Conservation (phyloP, 495 filamentous ascomycete species). For the Staphylotrichum longicolle region DNA sequence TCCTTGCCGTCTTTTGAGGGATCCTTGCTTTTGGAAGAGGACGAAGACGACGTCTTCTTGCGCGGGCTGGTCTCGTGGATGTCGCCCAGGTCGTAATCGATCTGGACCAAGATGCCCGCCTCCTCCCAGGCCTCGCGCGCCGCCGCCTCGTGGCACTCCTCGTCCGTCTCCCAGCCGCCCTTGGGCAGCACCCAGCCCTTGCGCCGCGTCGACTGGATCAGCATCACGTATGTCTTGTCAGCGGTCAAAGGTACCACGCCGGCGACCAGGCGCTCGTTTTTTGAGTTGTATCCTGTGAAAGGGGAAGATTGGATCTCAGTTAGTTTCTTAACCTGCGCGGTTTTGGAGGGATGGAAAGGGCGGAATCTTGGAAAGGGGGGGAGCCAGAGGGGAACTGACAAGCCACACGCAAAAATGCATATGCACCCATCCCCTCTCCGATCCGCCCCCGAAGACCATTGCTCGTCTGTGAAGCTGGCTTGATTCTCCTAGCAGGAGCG, state of each 20-base stretch:
- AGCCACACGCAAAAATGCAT: too few relatives aligned
- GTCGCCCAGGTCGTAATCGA: conserved; percentile 78
- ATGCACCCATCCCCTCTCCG: too few relatives aligned
- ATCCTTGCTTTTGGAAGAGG: conserved; percentile 8
- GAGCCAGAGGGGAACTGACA: too few relatives aligned
- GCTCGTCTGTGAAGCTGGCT: neutral
- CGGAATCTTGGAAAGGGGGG: neutral
- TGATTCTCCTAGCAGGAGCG: neutral
- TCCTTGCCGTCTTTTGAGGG: conserved; percentile 40
- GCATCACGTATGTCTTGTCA: conserved; percentile 71
- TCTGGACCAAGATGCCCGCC: conserved; percentile 80
- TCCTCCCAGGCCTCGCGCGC: conserved; percentile 95
- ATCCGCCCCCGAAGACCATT: too few relatives aligned
- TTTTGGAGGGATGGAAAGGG: neutral
- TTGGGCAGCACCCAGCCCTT: conserved; percentile 94
- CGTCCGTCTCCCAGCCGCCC: conserved; percentile 95
- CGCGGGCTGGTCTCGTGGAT: conserved; percentile 75
- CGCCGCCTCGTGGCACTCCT: conserved; percentile 59
- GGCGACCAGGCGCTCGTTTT: conserved; percentile 92
- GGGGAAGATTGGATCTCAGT: conserved; percentile 32
- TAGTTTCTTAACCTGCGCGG: conserved; percentile 30
- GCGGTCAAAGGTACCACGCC: conserved; percentile 77
- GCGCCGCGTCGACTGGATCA: conserved; percentile 88
- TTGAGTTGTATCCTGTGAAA: conserved; percentile 75
- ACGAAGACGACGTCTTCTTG: conserved; percentile 43